Conservation (phyloP, 345 rosid species). For the Erysimum cheiranthoides region DNA sequence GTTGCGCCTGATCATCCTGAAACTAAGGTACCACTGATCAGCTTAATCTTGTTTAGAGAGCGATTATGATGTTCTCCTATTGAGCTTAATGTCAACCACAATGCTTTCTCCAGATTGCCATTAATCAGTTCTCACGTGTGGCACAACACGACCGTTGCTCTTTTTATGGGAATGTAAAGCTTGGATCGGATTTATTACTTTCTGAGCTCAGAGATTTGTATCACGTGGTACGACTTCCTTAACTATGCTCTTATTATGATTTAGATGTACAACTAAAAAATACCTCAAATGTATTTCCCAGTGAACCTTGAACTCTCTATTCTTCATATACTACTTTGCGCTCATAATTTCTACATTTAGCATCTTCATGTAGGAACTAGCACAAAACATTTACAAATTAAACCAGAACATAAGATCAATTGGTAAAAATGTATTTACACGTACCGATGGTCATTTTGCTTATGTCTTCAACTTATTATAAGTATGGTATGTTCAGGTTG, state of each 20-base stretch:
- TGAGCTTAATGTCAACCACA: slow-evolving; percentile 59
- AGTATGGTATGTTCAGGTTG: slow-evolving; percentile 62
- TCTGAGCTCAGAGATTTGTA: slow-evolving; percentile 82
- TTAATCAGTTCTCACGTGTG: slow-evolving; percentile 87
- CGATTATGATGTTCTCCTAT: slow-evolving; percentile 36
- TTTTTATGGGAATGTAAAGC: slow-evolving; percentile 76
- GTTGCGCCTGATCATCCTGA: slow-evolving; percentile 98
- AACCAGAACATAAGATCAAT: neutral
- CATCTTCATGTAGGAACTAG: neutral
- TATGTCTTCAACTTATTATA: slow-evolving; percentile 17
- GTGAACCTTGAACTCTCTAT: neutral
- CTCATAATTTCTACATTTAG: neutral
- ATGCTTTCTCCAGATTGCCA: slow-evolving; percentile 72
- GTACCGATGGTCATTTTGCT: neutral
- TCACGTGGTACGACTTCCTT: slow-evolving; percentile 57
- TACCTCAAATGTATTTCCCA: neutral
- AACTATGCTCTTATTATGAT: neutral
- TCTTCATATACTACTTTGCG: neutral
- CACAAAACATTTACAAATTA: neutral
- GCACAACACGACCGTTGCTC: slow-evolving; percentile 68
- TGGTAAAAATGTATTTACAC: neutral
- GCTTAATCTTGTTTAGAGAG: neutral
- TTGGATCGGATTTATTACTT: slow-evolving; percentile 73
- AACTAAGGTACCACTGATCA: slow-evolving; percentile 63
- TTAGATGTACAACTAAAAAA: neutral